These are phyloP conservation scores for Ceratobasidium sp. DNA, from an alignment of 1,284 basidiomycete genomes.

Conservation along the genomic window DNA sequence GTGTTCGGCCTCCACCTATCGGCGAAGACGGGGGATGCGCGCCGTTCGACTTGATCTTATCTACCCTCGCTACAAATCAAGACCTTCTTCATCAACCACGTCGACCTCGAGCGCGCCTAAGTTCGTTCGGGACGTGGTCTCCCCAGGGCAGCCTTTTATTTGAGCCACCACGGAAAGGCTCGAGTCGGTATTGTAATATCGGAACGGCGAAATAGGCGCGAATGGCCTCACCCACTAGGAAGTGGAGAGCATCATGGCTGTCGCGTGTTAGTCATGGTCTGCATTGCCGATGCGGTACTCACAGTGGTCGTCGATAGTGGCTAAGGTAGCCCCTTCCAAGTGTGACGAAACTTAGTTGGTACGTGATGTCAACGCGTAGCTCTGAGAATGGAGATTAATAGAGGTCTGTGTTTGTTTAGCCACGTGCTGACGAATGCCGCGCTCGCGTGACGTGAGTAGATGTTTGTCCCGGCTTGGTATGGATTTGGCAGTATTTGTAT, in stretches of 20 bases:
- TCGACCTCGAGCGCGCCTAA: conserved; percentile 29
- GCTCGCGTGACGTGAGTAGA: too few species aligned
- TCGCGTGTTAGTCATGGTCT: conserved; percentile 1
- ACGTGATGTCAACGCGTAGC: too few species aligned
- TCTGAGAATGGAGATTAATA: too few species aligned
- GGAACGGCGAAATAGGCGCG: conserved; percentile 37
- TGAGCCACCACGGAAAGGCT: too few species aligned
- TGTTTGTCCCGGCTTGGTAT: too few species aligned
- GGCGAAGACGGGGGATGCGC: not conserved
- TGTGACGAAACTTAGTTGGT: too few species aligned
- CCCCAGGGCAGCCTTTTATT: too few species aligned
- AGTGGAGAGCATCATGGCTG: conserved; percentile 34
- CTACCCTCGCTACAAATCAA: conserved; percentile 6
- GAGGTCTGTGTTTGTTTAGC: too few species aligned
- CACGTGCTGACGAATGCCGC: too few species aligned
- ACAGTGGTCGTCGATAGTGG: not conserved
- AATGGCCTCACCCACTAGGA: conserved; percentile 13
- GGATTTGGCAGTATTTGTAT: too few species aligned
- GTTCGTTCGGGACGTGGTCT: too few species aligned
- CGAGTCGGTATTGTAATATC: too few species aligned
- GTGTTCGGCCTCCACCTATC: not conserved
- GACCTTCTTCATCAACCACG: conserved; percentile 31
- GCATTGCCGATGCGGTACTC: not conserved
- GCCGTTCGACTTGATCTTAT: conserved; percentile 10
- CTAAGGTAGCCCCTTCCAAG: not conserved